Base-by-base conservation (phyloP, 169 alveolate species). In the Hepatocystis sp. region DNA sequence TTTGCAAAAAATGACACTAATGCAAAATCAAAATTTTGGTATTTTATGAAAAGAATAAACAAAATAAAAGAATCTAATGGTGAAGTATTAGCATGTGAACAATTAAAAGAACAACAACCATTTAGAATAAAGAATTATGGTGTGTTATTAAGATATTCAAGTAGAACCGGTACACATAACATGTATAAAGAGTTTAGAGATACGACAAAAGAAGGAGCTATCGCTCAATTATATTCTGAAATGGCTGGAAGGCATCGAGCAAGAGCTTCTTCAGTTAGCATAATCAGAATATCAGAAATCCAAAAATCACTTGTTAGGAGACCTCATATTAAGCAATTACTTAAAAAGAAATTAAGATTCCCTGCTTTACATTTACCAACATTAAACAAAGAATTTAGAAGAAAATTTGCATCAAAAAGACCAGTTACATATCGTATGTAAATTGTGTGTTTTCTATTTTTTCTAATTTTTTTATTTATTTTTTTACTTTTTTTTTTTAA, bases 181-280 rank as follows among this genome's bases (percentile, higher is more conserved):
- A 98, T 99, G 99, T 99, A 99, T 97, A 99, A 97, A 95, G 99
- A 99, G 95, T 97, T 91, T 96, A 96, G 99, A 91, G 99, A 97
- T 89, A 76, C 96, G 68, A 90, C 98, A 66, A 93, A 95, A 88
- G 94, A 95, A 81, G 99, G 99, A 32, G 99, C 99, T 32, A 97
- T 98, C 56, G 93, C 99, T 25, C 98, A 98, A 94, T 90, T 98
- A 90, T 96, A 96, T 76, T 96, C 96, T 90, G 99, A 98, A 91
- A 96, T 98, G 99, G 98, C 99, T 11, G 99, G 99, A 36, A 95
- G 99, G 53, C 99, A 98, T 93, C 94, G 99, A 90, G 99, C 99
- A 51, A 93, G 95, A 36, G 97, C 98, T 28, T 96, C 98, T 84
- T 95, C 97, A 85, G 96, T 98, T 63, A 96, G 95, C 91, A 94